Evolutionary conservation across 129 eudicot genomes (phyloP).

Genomic region (Ambrosia artemisiifolia): DNA sequence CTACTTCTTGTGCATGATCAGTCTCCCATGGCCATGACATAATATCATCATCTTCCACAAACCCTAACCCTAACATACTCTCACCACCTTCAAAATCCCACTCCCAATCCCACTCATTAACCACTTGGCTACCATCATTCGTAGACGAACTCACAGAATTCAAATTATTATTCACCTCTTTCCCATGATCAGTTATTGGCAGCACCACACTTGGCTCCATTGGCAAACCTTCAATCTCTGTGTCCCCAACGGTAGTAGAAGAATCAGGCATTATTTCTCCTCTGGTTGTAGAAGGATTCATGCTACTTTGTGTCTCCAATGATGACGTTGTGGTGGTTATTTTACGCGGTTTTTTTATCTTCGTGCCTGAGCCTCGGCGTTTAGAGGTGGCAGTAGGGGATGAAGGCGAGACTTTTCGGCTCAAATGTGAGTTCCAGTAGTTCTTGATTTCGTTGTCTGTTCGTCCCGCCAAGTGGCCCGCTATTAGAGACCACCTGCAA

Average conservation of each 20-base stretch:
- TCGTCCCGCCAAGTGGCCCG: slow-evolving; percentile 71
- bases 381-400: neutral
- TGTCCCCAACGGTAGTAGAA: neutral
- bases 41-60: slow-evolving; percentile 26
- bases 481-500: slow-evolving; percentile 76
- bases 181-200: neutral
- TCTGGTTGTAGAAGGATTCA: neutral
- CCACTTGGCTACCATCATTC: slow-evolving; percentile 3
- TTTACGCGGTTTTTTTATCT: slow-evolving; percentile 16
- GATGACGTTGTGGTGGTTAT: neutral
- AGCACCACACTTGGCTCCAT: neutral
- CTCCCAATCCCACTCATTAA: slow-evolving; percentile 17
- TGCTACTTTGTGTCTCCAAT: slow-evolving; percentile 2
- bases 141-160: slow-evolving; percentile 5
- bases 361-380: neutral
- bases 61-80: slow-evolving; percentile 2
- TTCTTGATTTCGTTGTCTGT: slow-evolving; percentile 90
- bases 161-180: neutral
- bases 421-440: slow-evolving; percentile 79
- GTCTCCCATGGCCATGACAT: slow-evolving; percentile 42
- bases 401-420: slow-evolving; percentile 41
- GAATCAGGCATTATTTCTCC: neutral
- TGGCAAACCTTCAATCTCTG: neutral
- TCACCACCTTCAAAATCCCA: slow-evolving; percentile 17
- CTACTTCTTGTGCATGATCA: neutral